Percentiles rank a stretch among this genome's conserved stretches.
Evolutionary conservation across 345 rosid species (phyloP).

Genomic region (Bruguiera gymnorhiza): DNA sequence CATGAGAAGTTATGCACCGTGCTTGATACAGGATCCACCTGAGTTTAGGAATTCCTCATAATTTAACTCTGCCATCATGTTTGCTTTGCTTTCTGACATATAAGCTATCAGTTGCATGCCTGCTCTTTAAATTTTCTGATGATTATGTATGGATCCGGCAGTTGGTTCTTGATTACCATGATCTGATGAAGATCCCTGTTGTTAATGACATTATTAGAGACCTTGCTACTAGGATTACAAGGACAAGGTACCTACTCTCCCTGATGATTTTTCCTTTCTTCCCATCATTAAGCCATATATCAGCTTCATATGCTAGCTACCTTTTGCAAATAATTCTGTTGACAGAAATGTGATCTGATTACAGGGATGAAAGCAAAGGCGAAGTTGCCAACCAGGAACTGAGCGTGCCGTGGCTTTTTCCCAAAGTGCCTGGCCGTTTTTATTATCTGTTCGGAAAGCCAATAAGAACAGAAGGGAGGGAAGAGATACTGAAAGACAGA

Average conservation of each 20-base stretch:
- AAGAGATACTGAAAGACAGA: constrained; percentile 21
- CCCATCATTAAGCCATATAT: neutral
- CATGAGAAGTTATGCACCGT: no score
- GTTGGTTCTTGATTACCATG: constrained; percentile 37
- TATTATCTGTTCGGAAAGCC: constrained; percentile 36
- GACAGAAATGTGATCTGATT: neutral
- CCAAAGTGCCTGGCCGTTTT: constrained; percentile 34
- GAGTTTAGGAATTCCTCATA: no score
- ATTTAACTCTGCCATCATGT: no score
- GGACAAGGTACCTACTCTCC: constrained; percentile 19
- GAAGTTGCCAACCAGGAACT: constrained; percentile 23
- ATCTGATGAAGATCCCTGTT: constrained; percentile 30
- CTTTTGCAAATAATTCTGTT: neutral
- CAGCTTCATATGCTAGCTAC: neutral
- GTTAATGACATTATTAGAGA: constrained; percentile 13
- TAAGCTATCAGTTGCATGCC: neutral
- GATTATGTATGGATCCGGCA: constrained; percentile 14
- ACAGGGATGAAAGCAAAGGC: constrained; percentile 20
- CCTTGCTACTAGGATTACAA: neutral
- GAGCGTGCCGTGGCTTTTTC: constrained; percentile 21
- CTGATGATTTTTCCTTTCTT: neutral
- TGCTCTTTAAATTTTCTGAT: neutral
- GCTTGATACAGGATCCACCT: no score
- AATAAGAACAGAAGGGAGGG: constrained; percentile 31
- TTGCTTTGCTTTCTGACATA: neutral